Evolutionary conservation across 2,329 filamentous ascomycete genomes (phyloP).

Genomic region (Diaporthe vaccinii): DNA sequence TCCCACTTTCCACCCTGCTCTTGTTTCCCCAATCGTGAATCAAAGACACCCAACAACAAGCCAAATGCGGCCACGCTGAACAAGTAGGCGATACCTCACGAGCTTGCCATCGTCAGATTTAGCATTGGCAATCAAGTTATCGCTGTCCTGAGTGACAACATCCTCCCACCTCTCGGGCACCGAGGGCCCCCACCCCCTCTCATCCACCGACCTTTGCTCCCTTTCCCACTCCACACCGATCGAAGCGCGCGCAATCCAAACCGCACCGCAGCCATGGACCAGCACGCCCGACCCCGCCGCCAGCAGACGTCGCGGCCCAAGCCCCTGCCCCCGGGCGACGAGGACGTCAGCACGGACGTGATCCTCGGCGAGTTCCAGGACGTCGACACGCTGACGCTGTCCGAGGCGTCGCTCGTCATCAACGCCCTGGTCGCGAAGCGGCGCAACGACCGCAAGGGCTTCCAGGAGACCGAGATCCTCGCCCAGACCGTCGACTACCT

Average conservation of each 20-base stretch:
- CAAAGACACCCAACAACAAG: constrained; percentile 16
- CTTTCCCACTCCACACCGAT: constrained; percentile 36
- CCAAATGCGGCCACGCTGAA: constrained; percentile 20
- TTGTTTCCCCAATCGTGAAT: neutral
- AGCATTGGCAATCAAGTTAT: neutral
- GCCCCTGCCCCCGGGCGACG: constrained; percentile 80
- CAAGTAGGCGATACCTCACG: neutral
- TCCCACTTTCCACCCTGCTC: constrained; percentile 7
- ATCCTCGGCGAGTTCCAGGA: constrained; percentile 94
- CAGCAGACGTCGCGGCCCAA: constrained; percentile 74
- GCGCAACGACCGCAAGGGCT: constrained; percentile 82
- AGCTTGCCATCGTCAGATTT: neutral
- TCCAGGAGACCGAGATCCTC: constrained; percentile 87
- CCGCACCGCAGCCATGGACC: constrained; percentile 47
- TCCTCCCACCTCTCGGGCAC: constrained; percentile 16
- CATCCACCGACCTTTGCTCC: neutral
- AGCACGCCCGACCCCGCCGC: constrained; percentile 44
- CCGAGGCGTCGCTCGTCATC: constrained; percentile 91
- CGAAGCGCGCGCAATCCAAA: neutral
- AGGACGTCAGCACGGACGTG: constrained; percentile 85
- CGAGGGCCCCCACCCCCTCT: constrained; percentile 28
- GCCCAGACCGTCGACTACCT: constrained; percentile 93
- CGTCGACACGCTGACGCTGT: constrained; percentile 91
- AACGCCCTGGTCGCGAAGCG: constrained; percentile 89
- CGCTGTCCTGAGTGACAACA: constrained; percentile 1